Percentiles rank a stretch among this genome's conserved stretches.
These are phyloP conservation scores for Dothidotthia symphoricarpi DNA, from an alignment of 2,329 filamentous ascomycete genomes.

Conservation along the genomic window DNA sequence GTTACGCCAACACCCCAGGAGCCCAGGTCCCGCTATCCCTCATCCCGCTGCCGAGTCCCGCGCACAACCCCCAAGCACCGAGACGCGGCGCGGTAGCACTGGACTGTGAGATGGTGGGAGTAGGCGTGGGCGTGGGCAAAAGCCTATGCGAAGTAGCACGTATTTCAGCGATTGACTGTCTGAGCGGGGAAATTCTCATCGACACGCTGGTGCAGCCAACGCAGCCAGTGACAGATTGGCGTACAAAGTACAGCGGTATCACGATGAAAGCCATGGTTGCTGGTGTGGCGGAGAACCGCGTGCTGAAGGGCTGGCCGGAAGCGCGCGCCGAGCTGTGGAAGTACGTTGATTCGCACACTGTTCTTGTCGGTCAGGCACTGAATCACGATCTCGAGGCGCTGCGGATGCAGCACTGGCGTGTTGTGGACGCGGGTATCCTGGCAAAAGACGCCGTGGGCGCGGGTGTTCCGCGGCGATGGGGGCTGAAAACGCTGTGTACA, in stretches of 20 bases:
- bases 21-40: too few relatives aligned
- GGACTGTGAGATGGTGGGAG: slow-evolving; percentile 11
- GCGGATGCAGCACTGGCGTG: slow-evolving; percentile 43
- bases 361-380: slow-evolving; percentile 52
- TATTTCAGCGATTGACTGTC: slow-evolving; percentile 46
- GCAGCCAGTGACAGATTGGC: slow-evolving; percentile 39
- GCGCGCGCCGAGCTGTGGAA: slow-evolving; percentile 47
- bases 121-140: background rate
- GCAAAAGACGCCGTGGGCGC: slow-evolving; percentile 39
- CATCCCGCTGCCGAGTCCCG: too few relatives aligned
- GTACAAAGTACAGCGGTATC: slow-evolving; percentile 44
- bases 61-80: background rate
- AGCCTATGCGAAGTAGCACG: slow-evolving; percentile 41
- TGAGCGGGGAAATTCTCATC: slow-evolving; percentile 50
- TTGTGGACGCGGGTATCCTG: slow-evolving; percentile 50
- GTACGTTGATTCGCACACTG: slow-evolving; percentile 46
- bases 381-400: slow-evolving; percentile 48
- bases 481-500: slow-evolving; percentile 3
- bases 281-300: slow-evolving; percentile 17
- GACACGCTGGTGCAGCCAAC: slow-evolving; percentile 45
- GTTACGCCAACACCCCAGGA: too few relatives aligned
- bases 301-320: slow-evolving; percentile 44
- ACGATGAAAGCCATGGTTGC: slow-evolving; percentile 29
- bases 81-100: slow-evolving; percentile 1
- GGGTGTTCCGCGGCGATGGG: background rate